These are phyloP conservation scores for Cymbopogon citratus DNA, from an alignment of 176 grass and related monocot genomes.

Conservation along the genomic window DNA sequence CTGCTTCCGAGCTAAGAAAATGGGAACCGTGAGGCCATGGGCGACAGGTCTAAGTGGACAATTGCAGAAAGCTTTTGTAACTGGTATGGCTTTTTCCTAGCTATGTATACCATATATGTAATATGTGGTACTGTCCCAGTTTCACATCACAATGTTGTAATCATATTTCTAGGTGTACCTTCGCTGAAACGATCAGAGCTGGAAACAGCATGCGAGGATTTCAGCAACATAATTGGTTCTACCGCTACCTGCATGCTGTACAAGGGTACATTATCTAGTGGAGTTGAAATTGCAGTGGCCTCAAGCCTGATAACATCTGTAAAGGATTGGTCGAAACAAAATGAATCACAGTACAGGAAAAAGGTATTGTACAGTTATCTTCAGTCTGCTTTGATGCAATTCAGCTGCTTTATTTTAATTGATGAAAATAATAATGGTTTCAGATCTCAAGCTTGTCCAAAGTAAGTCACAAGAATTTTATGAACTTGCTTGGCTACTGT, in stretches of 20 bases:
- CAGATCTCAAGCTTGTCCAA: conserved; percentile 70
- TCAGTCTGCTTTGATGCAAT: neutral
- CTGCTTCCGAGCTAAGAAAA: conserved; percentile 53
- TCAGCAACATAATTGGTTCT: conserved; percentile 81
- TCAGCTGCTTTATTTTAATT: neutral
- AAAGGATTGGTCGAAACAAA: conserved; percentile 77
- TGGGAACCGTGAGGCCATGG: conserved; percentile 75
- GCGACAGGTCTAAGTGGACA: conserved; percentile 87
- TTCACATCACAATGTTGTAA: conserved; percentile 22
- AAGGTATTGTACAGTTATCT: conserved; percentile 50
- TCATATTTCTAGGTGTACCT: conserved; percentile 60
- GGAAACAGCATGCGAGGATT: conserved; percentile 81
- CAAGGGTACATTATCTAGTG: conserved; percentile 92
- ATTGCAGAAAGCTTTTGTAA: conserved; percentile 84
- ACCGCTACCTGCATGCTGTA: conserved; percentile 57
- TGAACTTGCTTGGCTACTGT: conserved; percentile 86
- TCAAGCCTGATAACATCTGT: conserved; percentile 43
- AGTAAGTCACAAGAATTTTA: conserved; percentile 88
- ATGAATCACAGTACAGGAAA: conserved; percentile 65
- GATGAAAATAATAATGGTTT: conserved; percentile 20
- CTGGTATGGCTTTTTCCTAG: conserved; percentile 43
- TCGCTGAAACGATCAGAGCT: conserved; percentile 64
- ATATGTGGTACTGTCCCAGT: neutral
- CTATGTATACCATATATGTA: conserved; percentile 3
- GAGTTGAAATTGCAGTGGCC: conserved; percentile 72